Conservation (phyloP, 2,329 filamentous ascomycete species). For the Colletotrichum cuscutae region DNA sequence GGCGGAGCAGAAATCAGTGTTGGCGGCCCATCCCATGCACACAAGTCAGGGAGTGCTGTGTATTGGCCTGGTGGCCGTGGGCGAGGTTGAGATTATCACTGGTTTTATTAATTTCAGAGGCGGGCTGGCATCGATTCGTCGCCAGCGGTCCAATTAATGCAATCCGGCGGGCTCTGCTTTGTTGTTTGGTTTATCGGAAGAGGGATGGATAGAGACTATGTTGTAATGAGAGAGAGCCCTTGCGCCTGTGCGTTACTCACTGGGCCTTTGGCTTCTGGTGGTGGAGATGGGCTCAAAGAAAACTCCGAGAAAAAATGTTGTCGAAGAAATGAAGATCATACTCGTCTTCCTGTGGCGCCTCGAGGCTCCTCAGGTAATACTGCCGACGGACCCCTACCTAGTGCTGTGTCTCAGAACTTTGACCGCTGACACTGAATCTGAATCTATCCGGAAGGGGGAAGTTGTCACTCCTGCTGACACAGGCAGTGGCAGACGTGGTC, state of each 20-base stretch:
- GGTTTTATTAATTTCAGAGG: slow-evolving; percentile 17
- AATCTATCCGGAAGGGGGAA: not conserved
- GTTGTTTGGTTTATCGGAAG: slow-evolving; percentile 5
- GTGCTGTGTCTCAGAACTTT: not conserved
- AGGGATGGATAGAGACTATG: not conserved
- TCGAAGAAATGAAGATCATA: not conserved
- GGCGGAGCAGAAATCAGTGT: slow-evolving; percentile 7
- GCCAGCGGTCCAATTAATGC: slow-evolving; percentile 19
- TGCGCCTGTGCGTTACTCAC: slow-evolving; percentile 17
- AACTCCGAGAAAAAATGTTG: not conserved
- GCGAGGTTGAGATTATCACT: not conserved
- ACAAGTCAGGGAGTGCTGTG: not conserved
- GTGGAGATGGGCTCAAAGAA: not conserved
- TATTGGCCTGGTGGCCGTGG: not conserved
- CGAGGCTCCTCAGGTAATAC: not conserved
- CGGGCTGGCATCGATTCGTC: not conserved
- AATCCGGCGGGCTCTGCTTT: slow-evolving; percentile 18
- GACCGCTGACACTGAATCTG: slow-evolving; percentile 1
- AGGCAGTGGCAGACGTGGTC: not conserved
- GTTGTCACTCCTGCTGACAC: not conserved
- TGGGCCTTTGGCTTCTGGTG: not conserved
- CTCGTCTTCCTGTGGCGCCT: not conserved
- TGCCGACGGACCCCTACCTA: not conserved
- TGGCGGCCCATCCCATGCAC: not conserved
- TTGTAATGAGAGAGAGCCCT: not conserved